Percentiles rank a stretch among this genome's conserved stretches.
These are phyloP conservation scores for Cunninghamia lanceolata DNA, from an alignment of 75 land plant genomes.

Conservation along the genomic window DNA sequence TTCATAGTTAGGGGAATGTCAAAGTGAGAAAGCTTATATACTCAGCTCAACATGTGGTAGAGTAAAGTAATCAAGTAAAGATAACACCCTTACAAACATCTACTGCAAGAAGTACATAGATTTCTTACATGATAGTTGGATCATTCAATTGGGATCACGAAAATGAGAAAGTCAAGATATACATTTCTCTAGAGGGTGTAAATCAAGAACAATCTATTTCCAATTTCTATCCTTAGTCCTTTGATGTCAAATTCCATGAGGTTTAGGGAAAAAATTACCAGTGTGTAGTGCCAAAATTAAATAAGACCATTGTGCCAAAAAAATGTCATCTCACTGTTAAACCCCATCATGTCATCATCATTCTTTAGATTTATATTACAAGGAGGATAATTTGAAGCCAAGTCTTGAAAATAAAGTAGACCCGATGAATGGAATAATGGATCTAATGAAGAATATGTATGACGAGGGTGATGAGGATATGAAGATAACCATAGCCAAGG, in stretches of 20 bases:
- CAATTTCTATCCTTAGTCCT: slow-evolving; percentile 51
- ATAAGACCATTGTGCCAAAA: slow-evolving; percentile 75
- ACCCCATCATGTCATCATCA: slow-evolving; percentile 68
- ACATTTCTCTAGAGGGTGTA: slow-evolving; percentile 76
- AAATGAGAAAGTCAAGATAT: slow-evolving; percentile 85
- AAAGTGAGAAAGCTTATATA: too few species aligned
- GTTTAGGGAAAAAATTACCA: slow-evolving; percentile 89
- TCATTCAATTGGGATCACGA: slow-evolving; percentile 96
- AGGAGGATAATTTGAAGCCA: slow-evolving; percentile 86
- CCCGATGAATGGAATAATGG: slow-evolving; percentile 97
- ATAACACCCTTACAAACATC: not conserved
- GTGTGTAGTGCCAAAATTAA: slow-evolving; percentile 64
- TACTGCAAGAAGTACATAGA: slow-evolving; percentile 5
- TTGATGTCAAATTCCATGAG: slow-evolving; percentile 80
- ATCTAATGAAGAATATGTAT: slow-evolving; percentile 99
- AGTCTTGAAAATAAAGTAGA: slow-evolving; percentile 62
- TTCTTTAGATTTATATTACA: slow-evolving; percentile 71
- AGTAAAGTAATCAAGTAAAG: not conserved
- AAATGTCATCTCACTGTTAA: slow-evolving; percentile 67
- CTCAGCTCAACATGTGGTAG: not conserved
- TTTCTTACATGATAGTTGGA: slow-evolving; percentile 48
- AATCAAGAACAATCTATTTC: slow-evolving; percentile 64
- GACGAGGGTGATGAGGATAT: slow-evolving; percentile 97
- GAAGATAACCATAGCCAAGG: slow-evolving; percentile 93
- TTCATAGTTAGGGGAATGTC: too few species aligned